phyloP scores from a whole-genome alignment of 2,329 filamentous ascomycete genomes.

The Xylaria sp. region DNA sequence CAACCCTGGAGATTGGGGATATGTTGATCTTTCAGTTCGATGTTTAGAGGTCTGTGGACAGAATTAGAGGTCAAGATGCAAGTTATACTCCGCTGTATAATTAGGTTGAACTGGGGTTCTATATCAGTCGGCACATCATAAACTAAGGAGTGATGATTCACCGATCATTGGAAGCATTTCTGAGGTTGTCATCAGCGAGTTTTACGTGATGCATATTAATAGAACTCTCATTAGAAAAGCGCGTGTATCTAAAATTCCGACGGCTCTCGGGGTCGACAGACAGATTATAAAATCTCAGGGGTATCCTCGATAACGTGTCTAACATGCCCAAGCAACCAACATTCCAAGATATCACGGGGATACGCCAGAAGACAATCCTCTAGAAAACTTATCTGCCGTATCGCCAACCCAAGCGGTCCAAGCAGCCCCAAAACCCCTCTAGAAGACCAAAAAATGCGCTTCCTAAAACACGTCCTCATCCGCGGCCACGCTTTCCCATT shows the following conservation, averaged over 20 bases:
- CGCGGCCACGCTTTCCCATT: conserved; percentile 57
- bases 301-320: conserved; percentile 33
- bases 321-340: conserved; percentile 20
- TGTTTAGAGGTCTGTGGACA: too few species aligned
- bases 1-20: too few species aligned
- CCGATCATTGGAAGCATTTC: not conserved
- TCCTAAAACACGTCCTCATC: conserved; percentile 55
- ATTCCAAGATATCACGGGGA: conserved; percentile 12
- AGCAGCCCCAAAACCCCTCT: not conserved
- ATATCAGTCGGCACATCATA: not conserved
- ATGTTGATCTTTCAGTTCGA: too few species aligned
- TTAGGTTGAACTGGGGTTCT: too few species aligned
- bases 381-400: conserved; percentile 7
- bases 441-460: not conserved
- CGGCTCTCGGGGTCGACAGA: conserved; percentile 1
- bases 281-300: conserved; percentile 28
- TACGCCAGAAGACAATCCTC: not conserved
- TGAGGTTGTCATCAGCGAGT: not conserved
- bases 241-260: conserved; percentile 11
- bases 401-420: not conserved
- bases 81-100: too few species aligned
- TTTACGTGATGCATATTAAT: not conserved
- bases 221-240: conserved; percentile 22
- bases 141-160: not conserved
- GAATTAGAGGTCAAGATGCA: too few species aligned